Evolutionary conservation across 257 asterid species (phyloP).

Genomic region (Przewalskia tangutica): DNA sequence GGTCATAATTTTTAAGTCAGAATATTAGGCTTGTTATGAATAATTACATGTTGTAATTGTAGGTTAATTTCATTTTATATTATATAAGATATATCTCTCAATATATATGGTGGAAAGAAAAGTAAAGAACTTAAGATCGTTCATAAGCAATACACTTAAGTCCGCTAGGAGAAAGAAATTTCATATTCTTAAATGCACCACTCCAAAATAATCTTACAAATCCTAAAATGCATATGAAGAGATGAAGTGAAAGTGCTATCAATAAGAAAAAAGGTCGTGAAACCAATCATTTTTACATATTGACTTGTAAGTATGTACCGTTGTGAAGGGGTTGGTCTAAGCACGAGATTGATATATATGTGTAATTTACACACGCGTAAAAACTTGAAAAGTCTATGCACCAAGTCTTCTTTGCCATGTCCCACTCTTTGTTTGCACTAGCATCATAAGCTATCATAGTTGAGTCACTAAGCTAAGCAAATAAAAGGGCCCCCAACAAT

Average conservation of each 20-base stretch:
- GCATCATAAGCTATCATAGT: conserved; percentile 4
- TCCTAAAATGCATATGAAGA: not conserved
- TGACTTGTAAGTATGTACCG: not conserved
- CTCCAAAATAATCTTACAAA: not conserved
- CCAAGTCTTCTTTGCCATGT: conserved; percentile 35
- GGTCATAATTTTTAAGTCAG: not conserved
- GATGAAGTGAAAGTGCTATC: not conserved
- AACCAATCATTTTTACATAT: not conserved
- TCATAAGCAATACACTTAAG: no score
- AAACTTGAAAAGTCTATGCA: conserved; percentile 35
- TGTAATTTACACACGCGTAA: not conserved
- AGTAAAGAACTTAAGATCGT: no score
- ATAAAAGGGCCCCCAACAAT: not conserved
- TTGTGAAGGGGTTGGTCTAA: conserved; percentile 23
- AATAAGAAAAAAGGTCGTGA: not conserved
- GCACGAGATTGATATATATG: conserved; percentile 25
- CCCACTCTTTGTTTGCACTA: conserved; percentile 19
- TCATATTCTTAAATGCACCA: no score
- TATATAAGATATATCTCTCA: not conserved
- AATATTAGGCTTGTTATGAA: not conserved
- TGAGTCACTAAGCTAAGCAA: not conserved
- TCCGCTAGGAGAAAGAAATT: no score
- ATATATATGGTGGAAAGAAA: no score
- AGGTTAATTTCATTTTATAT: not conserved
- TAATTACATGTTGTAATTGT: not conserved